phyloP scores from a whole-genome alignment of 805 yeast species.

The Citeromyces nyonsensis region DNA sequence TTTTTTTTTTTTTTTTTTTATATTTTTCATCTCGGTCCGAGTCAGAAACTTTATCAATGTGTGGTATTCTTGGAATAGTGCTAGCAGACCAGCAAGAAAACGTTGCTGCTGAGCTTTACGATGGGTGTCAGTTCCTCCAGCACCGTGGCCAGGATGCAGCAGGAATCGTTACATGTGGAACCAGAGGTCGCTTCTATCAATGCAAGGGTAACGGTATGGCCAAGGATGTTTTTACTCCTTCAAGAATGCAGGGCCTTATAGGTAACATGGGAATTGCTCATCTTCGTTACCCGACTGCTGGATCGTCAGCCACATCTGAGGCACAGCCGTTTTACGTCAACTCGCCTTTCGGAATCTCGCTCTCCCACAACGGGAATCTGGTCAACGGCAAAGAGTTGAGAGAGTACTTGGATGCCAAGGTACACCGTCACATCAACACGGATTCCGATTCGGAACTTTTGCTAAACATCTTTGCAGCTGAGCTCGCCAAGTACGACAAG shows the following conservation, averaged over 20 bases:
- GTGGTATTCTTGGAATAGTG: slow-evolving; percentile 88
- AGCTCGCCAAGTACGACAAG: slow-evolving; percentile 81
- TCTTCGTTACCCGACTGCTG: slow-evolving; percentile 94
- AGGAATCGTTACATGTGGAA: slow-evolving; percentile 94
- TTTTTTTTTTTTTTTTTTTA: slow-evolving; percentile 2
- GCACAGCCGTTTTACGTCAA: slow-evolving; percentile 98
- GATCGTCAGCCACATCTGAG: slow-evolving; percentile 87
- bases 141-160: slow-evolving; percentile 99
- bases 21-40: slow-evolving; percentile 4
- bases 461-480: slow-evolving; percentile 82
- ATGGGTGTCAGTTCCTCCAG: slow-evolving; percentile 84
- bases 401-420: slow-evolving; percentile 77
- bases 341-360: slow-evolving; percentile 85
- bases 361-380: slow-evolving; percentile 90
- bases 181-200: slow-evolving; percentile 88
- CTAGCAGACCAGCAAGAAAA: slow-evolving; percentile 56
- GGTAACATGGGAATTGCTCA: slow-evolving; percentile 96
- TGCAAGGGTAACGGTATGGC: slow-evolving; percentile 99
- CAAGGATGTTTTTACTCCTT: slow-evolving; percentile 85
- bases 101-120: slow-evolving; percentile 84
- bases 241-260: slow-evolving; percentile 59
- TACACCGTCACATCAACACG: slow-evolving; percentile 94
- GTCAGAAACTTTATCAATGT: slow-evolving; percentile 44
- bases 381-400: slow-evolving; percentile 73
- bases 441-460: slow-evolving; percentile 91